Evolutionary conservation across 148 eudicot species (phyloP).

Genomic region (Pouteria glomerata): DNA sequence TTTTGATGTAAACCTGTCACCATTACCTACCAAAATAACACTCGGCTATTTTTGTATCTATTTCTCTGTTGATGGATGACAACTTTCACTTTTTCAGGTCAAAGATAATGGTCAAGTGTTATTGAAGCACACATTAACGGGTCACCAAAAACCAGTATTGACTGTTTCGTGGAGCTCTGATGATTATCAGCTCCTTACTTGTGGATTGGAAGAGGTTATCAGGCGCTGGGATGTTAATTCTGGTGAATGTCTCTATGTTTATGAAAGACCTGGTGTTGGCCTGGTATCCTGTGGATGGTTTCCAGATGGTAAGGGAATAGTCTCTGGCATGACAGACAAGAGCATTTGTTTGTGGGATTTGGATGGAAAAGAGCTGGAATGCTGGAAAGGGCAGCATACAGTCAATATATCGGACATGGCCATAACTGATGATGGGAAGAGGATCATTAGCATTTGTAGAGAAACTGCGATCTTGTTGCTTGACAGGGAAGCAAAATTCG

Average conservation of each 20-base stretch:
- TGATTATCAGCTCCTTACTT: slow-evolving; percentile 72
- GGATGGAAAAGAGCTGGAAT: slow-evolving; percentile 57
- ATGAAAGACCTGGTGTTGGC: slow-evolving; percentile 53
- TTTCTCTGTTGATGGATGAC: neutral
- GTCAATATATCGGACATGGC: slow-evolving; percentile 49
- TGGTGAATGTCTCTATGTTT: slow-evolving; percentile 70
- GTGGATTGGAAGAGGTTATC: slow-evolving; percentile 69
- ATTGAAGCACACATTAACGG: slow-evolving; percentile 53
- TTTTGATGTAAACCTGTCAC: neutral
- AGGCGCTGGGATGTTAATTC: slow-evolving; percentile 76
- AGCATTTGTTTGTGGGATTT: slow-evolving; percentile 83
- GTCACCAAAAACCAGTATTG: slow-evolving; percentile 69
- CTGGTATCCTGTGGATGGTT: slow-evolving; percentile 86
- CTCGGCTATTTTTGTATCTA: neutral
- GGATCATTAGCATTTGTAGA: slow-evolving; percentile 34
- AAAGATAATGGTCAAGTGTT: slow-evolving; percentile 33
- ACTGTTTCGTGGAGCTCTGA: slow-evolving; percentile 72
- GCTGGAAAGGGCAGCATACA: slow-evolving; percentile 61
- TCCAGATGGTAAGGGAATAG: slow-evolving; percentile 63
- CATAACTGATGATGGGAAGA: slow-evolving; percentile 42
- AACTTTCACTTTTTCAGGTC: slow-evolving; percentile 34
- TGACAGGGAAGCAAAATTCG: slow-evolving; percentile 52
- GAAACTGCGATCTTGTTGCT: slow-evolving; percentile 40
- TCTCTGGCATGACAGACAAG: slow-evolving; percentile 61
- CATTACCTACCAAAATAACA: neutral